Evolutionary conservation across 140 eudicot species (phyloP).

Genomic region (Bidens hawaiensis): DNA sequence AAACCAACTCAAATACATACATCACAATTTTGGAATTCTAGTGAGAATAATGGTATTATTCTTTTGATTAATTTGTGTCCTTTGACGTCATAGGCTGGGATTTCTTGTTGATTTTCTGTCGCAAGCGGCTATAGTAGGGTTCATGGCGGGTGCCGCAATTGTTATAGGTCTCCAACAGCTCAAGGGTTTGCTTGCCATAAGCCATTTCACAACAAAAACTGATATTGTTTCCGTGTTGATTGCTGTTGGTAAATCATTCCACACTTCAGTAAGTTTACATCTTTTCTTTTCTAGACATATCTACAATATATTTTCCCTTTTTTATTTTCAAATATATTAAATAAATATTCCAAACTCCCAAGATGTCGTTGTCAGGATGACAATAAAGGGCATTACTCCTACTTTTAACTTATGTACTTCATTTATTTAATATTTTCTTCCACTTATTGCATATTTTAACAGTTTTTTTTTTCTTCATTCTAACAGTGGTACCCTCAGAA

Average conservation of each 20-base stretch:
- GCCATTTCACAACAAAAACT: slow-evolving; percentile 48
- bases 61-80: neutral
- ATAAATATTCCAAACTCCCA: neutral
- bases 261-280: slow-evolving; percentile 34
- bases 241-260: slow-evolving; percentile 44
- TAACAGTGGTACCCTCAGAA: slow-evolving; percentile 56
- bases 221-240: slow-evolving; percentile 46
- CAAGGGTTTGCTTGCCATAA: slow-evolving; percentile 51
- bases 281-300: neutral
- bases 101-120: slow-evolving; percentile 57
- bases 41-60: neutral
- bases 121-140: slow-evolving; percentile 56
- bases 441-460: neutral
- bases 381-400: neutral
- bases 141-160: slow-evolving; percentile 65
- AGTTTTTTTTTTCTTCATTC: neutral
- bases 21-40: neutral
- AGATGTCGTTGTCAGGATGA: slow-evolving; percentile 19
- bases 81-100: slow-evolving; percentile 39
- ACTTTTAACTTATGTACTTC: neutral
- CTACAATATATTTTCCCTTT: neutral
- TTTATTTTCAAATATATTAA: neutral
- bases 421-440: neutral
- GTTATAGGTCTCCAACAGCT: slow-evolving; percentile 59
- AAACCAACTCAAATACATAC: neutral